A percentile compares a stretch with the other conserved stretches of the same genome.
These are phyloP conservation scores for Syzygium grande DNA, from an alignment of 345 rosid species.

Conservation along the genomic window DNA sequence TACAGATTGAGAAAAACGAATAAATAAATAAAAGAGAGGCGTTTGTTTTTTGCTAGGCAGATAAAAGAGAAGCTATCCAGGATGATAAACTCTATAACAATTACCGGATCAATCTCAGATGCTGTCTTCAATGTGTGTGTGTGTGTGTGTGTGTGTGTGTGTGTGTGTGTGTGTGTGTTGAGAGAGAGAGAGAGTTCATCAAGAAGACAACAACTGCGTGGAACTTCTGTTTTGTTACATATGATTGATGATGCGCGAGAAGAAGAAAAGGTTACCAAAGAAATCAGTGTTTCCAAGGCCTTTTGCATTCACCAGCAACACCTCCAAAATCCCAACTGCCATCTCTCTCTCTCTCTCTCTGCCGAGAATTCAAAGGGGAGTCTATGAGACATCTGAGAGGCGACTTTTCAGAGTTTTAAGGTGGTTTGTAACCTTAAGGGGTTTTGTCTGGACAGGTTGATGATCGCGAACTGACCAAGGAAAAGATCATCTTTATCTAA, in stretches of 20 bases:
- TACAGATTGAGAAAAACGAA: neutral
- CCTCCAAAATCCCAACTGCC: slow-evolving; percentile 79
- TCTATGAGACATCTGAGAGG: neutral
- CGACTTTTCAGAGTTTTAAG: neutral
- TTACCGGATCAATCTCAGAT: neutral
- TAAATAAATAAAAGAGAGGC: too few relatives aligned
- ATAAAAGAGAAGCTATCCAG: neutral
- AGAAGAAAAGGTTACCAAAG: slow-evolving; percentile 24
- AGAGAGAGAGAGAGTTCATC: neutral
- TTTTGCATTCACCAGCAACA: slow-evolving; percentile 53
- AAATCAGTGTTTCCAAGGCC: slow-evolving; percentile 57
- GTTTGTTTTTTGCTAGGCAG: neutral
- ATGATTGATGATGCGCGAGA: neutral
- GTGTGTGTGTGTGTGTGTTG: neutral
- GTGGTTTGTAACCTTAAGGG: neutral
- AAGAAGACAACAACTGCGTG: neutral
- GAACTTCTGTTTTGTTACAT: neutral
- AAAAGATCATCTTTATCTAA: neutral
- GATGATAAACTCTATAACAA: neutral
- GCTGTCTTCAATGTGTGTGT: neutral
- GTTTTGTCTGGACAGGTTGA: neutral
- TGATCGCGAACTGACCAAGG: neutral
- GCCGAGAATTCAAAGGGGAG: neutral
- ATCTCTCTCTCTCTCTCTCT: slow-evolving; percentile 11
- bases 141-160: neutral